phyloP scores from a whole-genome alignment of 306 rosid genomes.

The Hippophae tibetana region DNA sequence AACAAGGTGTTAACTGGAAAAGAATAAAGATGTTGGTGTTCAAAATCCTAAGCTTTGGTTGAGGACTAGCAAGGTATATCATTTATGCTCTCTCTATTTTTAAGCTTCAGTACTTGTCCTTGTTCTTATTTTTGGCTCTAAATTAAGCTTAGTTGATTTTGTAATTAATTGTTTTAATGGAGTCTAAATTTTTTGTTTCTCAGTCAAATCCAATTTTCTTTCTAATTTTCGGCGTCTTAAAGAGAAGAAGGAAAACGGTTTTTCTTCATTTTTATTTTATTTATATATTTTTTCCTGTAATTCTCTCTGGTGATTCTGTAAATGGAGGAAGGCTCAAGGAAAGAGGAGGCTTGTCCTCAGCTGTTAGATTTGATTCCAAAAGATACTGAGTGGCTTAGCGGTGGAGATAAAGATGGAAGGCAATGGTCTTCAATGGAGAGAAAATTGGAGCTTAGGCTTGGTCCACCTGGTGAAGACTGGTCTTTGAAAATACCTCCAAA shows the following conservation, averaged over 20 bases:
- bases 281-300: conserved; percentile 4
- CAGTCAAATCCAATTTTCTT: conserved; percentile 3
- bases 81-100: conserved; percentile 1
- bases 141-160: not conserved
- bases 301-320: not conserved
- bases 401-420: conserved; percentile 28
- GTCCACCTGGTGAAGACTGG: conserved; percentile 82
- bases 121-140: too few relatives aligned
- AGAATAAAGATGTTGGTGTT: conserved; percentile 19
- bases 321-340: conserved; percentile 55
- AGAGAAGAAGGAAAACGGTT: not conserved
- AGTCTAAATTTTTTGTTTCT: not conserved
- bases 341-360: conserved; percentile 43
- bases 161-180: not conserved
- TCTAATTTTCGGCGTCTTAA: not conserved
- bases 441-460: conserved; percentile 78
- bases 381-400: conserved; percentile 40
- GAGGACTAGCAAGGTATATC: conserved; percentile 2
- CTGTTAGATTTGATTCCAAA: conserved; percentile 61
- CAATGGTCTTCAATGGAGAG: conserved; percentile 45
- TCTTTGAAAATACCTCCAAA: conserved; percentile 16
- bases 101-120: too few relatives aligned
- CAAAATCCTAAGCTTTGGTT: conserved; percentile 28
- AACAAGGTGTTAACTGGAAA: not conserved
- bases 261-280: conserved; percentile 3